phyloP scores from a whole-genome alignment of 192 early-diverging fungal species.

The Linnemannia elongata region DNA sequence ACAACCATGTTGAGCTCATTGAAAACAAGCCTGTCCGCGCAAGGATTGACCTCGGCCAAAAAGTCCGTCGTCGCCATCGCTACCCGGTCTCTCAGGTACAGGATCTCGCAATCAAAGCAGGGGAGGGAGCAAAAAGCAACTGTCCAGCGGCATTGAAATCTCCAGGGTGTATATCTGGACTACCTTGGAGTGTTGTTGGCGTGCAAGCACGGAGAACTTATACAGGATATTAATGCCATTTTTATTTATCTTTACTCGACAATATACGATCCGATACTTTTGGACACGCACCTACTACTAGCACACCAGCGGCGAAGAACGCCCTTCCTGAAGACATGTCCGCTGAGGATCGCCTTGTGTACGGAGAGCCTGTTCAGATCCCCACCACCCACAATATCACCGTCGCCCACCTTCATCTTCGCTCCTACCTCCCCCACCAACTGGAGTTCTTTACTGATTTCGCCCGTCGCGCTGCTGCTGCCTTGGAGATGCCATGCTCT shows the following conservation, averaged over 20 bases:
- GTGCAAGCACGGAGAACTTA: neutral
- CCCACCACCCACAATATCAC: slow-evolving; percentile 75
- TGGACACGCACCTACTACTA: neutral
- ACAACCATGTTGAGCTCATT: slow-evolving; percentile 39
- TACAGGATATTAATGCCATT: neutral
- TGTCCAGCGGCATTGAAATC: neutral
- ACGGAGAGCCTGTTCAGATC: slow-evolving; percentile 62
- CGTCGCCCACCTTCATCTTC: slow-evolving; percentile 83
- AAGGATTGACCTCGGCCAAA: slow-evolving; percentile 29
- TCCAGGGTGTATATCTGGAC: neutral
- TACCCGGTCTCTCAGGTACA: slow-evolving; percentile 52
- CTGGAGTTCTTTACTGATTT: slow-evolving; percentile 92
- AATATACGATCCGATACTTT: neutral
- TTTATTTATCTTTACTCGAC: neutral
- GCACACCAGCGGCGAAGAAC: neutral
- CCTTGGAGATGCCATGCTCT: slow-evolving; percentile 79
- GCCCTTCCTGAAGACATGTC: slow-evolving; percentile 40
- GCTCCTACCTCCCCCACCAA: slow-evolving; percentile 84
- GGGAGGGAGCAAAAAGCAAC: neutral
- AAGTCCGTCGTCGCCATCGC: slow-evolving; percentile 20
- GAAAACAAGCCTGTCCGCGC: slow-evolving; percentile 32
- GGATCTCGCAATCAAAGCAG: neutral
- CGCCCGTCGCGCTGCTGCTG: slow-evolving; percentile 83
- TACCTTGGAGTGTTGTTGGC: neutral
- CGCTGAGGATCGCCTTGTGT: slow-evolving; percentile 47